Percentiles rank a stretch among this genome's conserved stretches.
These are phyloP conservation scores for Kregervanrija fluxuum DNA, from an alignment of 805 yeast species.

Conservation along the genomic window DNA sequence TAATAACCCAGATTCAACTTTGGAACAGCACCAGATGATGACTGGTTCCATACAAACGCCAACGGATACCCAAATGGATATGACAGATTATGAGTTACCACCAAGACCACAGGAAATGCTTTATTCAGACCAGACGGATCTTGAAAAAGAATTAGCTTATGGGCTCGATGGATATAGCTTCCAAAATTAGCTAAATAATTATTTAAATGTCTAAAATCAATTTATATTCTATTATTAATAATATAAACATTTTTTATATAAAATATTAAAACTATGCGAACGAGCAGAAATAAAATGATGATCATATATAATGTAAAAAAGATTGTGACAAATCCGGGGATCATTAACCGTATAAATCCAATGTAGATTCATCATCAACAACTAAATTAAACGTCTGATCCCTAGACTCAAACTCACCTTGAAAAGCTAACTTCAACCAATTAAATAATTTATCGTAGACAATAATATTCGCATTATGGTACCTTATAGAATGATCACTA, in stretches of 20 bases:
- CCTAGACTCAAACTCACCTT: slow-evolving; percentile 34
- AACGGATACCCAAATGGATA: slow-evolving; percentile 30
- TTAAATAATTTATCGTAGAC: slow-evolving; percentile 58
- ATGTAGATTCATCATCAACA: slow-evolving; percentile 1
- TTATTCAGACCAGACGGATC: slow-evolving; percentile 30
- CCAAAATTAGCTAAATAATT: slow-evolving; percentile 3
- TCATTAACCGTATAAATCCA: slow-evolving; percentile 17
- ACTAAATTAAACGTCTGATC: background rate
- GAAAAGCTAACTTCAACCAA: slow-evolving; percentile 62
- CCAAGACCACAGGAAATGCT: slow-evolving; percentile 55
- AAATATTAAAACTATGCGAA: background rate
- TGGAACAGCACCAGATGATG: slow-evolving; percentile 18
- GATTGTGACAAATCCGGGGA: background rate
- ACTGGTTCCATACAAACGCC: slow-evolving; percentile 35
- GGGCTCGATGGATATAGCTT: slow-evolving; percentile 50
- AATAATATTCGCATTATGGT: slow-evolving; percentile 65
- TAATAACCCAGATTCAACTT: slow-evolving; percentile 4
- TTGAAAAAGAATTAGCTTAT: slow-evolving; percentile 61
- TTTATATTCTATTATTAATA: background rate
- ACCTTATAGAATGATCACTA: slow-evolving; percentile 65
- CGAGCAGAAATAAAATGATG: background rate
- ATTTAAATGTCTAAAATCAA: background rate
- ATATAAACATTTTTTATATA: background rate
- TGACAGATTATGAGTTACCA: slow-evolving; percentile 46
- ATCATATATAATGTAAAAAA: background rate